Base-by-base conservation (phyloP, 371 early-diverging fungal genomes). In the Syncephalastrum sp. region DNA sequence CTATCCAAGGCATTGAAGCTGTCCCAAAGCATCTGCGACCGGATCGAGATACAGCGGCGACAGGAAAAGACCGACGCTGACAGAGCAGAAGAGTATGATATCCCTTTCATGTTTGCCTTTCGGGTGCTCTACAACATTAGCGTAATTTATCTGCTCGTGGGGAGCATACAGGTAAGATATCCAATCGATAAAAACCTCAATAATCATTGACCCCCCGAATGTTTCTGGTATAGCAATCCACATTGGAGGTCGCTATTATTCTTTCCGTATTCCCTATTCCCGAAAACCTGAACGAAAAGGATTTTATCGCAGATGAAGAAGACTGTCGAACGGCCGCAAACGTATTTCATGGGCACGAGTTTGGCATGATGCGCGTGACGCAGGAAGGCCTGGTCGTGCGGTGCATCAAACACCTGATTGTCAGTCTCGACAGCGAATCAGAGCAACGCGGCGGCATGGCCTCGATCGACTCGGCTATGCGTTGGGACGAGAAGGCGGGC, bases 41-140 rank as follows among this genome's bases (percentile, higher is more conserved):
- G 77, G 10, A 77, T 77, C 47, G 77, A 77, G 45, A 57, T 64
- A 3, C 70, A 77, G 49, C 61, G 77, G 25, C 56, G 70, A 47
- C 65, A 70, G 46, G 72, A 74, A 46, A 72, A 64, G 59, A 63
- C 10, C 16, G 54, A 42, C 46, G 52, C 43, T 46, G 55, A 42
- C 25, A 63, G 54, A 47, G 16, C 62, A 48, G 44, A 64, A 10
- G 72, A 77, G 55, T 65, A 64, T 49, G 69, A 77, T 50, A 77
- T 77, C 48, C 77, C 77, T 7, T 77, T 77, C 52, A 77, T 77
- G 77, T 72, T 77, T 64, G 75, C 77, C 8, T 77, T 77, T 50
- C 72, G 77, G 8, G 75, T 77, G 8, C 50, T 77, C 29, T 77
- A 77, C 59, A 77, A 72, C 41, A 77, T 77, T 58, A 70, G 72